phyloP scores from a whole-genome alignment of 2,329 filamentous ascomycete species.

The Epichloe amarillans region DNA sequence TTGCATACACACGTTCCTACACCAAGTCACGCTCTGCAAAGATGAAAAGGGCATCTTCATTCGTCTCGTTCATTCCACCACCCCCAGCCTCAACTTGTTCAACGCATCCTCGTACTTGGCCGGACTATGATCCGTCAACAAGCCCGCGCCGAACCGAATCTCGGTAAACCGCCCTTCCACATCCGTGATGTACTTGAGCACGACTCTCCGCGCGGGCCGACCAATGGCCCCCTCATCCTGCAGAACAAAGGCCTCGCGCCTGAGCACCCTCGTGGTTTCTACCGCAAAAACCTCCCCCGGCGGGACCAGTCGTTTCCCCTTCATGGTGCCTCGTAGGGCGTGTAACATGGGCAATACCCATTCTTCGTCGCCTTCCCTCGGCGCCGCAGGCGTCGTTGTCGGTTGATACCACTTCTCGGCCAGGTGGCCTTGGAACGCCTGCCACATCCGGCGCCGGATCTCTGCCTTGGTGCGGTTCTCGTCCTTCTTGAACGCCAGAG shows the following conservation, averaged over 20 bases:
- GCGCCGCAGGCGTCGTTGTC: slow-evolving; percentile 14
- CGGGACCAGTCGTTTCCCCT: slow-evolving; percentile 56
- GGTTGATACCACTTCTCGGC: slow-evolving; percentile 44
- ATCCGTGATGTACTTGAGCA: slow-evolving; percentile 57
- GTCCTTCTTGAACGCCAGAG: slow-evolving; percentile 61
- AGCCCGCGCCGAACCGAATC: slow-evolving; percentile 56
- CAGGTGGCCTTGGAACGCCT: slow-evolving; percentile 48
- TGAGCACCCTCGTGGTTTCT: slow-evolving; percentile 53
- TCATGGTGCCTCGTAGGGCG: slow-evolving; percentile 53
- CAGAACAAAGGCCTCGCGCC: slow-evolving; percentile 48
- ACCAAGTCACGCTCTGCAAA: too few species aligned
- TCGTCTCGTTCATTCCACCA: slow-evolving; percentile 18
- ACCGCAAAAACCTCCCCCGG: slow-evolving; percentile 62
- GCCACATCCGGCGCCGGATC: slow-evolving; percentile 53
- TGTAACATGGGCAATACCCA: slow-evolving; percentile 59
- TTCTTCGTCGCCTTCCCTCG: slow-evolving; percentile 43
- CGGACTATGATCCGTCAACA: slow-evolving; percentile 66
- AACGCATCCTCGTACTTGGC: slow-evolving; percentile 60
- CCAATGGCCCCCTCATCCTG: slow-evolving; percentile 39
- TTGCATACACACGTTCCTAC: too few species aligned
- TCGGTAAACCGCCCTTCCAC: slow-evolving; percentile 59
- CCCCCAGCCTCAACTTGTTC: slow-evolving; percentile 41
- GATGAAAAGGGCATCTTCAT: neutral
- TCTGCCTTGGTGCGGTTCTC: slow-evolving; percentile 53
- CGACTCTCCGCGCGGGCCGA: slow-evolving; percentile 51